A percentile compares a stretch with the other conserved stretches of the same genome.
Evolutionary conservation across 2,329 filamentous ascomycete species (phyloP).

Genomic region (Fusarium circinatum): DNA sequence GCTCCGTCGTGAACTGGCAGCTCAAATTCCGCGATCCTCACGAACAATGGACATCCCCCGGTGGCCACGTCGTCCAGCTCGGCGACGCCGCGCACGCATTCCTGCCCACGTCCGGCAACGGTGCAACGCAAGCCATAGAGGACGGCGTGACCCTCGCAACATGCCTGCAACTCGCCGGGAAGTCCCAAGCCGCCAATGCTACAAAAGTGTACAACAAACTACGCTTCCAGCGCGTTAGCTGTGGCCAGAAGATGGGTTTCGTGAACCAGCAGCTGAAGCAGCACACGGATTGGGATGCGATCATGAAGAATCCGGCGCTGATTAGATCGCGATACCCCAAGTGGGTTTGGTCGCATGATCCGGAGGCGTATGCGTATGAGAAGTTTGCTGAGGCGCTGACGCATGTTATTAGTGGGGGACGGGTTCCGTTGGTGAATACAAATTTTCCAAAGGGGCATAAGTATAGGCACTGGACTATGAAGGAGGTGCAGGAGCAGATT

Average conservation of each 20-base stretch:
- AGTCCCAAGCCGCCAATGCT: conserved; percentile 16
- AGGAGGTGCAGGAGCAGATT: conserved; percentile 28
- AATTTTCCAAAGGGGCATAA: conserved; percentile 28
- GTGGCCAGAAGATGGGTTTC: conserved; percentile 24
- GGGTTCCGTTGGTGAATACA: conserved; percentile 21
- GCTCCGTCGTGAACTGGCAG: conserved; percentile 31
- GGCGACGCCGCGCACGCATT: conserved; percentile 30
- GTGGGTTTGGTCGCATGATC: conserved; percentile 32
- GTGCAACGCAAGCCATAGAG: conserved; percentile 26
- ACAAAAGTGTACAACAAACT: conserved; percentile 22
- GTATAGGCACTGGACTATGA: conserved; percentile 32
- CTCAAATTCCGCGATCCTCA: conserved; percentile 32
- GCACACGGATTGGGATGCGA: conserved; percentile 28
- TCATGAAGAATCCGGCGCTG: conserved; percentile 23
- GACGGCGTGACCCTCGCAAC: conserved; percentile 28
- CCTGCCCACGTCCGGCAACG: conserved; percentile 24
- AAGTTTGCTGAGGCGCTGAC: conserved; percentile 30
- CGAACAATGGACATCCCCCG: conserved; percentile 30
- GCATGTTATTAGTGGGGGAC: conserved; percentile 19
- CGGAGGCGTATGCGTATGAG: conserved; percentile 29
- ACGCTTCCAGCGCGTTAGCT: conserved; percentile 12
- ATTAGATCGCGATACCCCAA: conserved; percentile 23
- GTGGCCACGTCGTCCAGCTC: conserved; percentile 24
- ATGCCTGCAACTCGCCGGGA: conserved; percentile 11
- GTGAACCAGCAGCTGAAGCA: conserved; percentile 34